Base-by-base conservation (phyloP, 805 yeast species). In the Candida sonorensis region DNA sequence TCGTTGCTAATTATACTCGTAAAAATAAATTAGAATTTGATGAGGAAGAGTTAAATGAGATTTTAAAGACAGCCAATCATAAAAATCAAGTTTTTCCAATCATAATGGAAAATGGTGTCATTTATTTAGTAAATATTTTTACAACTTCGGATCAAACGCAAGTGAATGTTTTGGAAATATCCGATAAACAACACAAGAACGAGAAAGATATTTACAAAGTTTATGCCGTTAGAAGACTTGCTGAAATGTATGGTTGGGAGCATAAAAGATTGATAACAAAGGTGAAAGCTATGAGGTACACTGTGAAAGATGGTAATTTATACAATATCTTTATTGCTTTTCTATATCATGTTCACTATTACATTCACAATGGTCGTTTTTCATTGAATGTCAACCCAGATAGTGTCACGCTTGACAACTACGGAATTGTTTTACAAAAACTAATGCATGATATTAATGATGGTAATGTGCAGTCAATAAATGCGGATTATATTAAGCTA, bases 181-280 rank as follows among this genome's bases (percentile, higher is more conserved):
- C 51, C 4, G 43, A 36, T 38, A 53, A 31, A 12, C 45, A 20
- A 33, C 27, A 38, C 28, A 51, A 37, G 17, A 42, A 44, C 17
- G 52, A 50, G 17, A 41, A 41, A 26, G 59, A 55, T 32, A 42
- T 55, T 10, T 36, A 47, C 22, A 55, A 46, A 34, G 39, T 47
- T 12, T 39, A 42, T 30, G 44, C 59, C 4, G 45, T 57, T 21
- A 45, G 43, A 23, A 44, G 51, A 30, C 27, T 58, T 18, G 47
- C 55, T 24, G 61, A 57, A 33, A 35, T 51, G 41, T 55, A 56
- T 27, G 59, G 56, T 5, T 51, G 55, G 45, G 44, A 48, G 21
- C 43, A 48, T 28, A 46, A 43, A 7, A 33, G 50, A 24, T 28
- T 55, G 15, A 39, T 57, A 18, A 39, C 36, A 17, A 41, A 46